Evolutionary conservation across 1,284 basidiomycete species (phyloP).

Genomic region (Blastosporella zonata): DNA sequence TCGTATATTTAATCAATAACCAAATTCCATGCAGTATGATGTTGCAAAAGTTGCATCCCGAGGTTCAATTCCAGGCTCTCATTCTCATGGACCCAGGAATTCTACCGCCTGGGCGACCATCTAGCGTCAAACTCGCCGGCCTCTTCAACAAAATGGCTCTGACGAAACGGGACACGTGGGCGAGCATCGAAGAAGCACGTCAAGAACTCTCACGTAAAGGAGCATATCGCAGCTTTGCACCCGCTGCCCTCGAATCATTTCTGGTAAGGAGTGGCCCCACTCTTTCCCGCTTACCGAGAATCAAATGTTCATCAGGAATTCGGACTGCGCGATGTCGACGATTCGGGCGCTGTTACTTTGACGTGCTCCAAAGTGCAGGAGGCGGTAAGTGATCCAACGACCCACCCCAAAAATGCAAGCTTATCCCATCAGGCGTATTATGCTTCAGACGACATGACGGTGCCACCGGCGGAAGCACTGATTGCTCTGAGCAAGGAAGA

Average conservation of each 20-base stretch:
- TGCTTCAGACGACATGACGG: constrained; percentile 5
- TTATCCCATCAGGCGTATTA: constrained; percentile 6
- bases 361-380: constrained; percentile 7
- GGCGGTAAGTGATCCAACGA: neutral
- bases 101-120: constrained; percentile 1
- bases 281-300: neutral
- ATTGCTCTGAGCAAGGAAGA: constrained; percentile 4
- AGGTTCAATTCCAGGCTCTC: constrained; percentile 4
- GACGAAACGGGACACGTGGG: constrained; percentile 9
- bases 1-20: neutral
- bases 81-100: constrained; percentile 11
- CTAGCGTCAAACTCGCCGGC: constrained; percentile 4
- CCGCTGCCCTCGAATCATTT: constrained; percentile 6
- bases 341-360: constrained; percentile 5
- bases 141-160: constrained; percentile 9
- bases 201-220: constrained; percentile 10
- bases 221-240: constrained; percentile 10
- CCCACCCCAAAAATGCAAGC: neutral
- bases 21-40: constrained; percentile 2
- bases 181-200: constrained; percentile 7
- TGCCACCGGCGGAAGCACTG: constrained; percentile 1
- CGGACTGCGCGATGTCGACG: neutral
- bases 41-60: constrained; percentile 3
- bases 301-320: neutral
- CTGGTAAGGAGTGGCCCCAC: neutral